phyloP scores from a whole-genome alignment of 1,284 basidiomycete species.

The Boletus mariae region DNA sequence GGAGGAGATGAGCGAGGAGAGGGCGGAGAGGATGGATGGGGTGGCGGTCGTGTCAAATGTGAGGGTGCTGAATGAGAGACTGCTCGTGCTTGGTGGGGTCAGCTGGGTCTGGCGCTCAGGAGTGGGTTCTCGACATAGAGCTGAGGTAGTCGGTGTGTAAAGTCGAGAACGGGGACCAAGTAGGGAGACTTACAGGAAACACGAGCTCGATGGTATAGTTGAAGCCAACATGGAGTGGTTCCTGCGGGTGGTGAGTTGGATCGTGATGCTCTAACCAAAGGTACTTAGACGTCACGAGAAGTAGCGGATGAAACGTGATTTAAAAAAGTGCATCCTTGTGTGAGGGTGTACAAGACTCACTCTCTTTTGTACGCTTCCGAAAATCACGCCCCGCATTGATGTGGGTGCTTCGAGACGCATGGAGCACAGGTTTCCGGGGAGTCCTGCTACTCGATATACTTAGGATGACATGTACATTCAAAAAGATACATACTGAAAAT shows the following conservation, averaged over 20 bases:
- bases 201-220: neutral
- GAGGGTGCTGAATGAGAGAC: slow-evolving; percentile 11
- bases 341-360: too few species aligned
- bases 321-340: too few species aligned
- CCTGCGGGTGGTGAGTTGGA: too few species aligned
- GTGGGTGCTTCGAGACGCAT: too few species aligned
- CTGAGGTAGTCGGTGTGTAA: neutral
- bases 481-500: neutral
- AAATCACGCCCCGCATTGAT: too few species aligned
- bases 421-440: too few species aligned
- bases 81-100: slow-evolving; percentile 16
- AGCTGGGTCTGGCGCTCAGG: too few species aligned
- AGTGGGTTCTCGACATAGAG: neutral
- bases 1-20: slow-evolving; percentile 18
- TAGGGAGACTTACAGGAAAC: neutral
- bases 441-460: too few species aligned
- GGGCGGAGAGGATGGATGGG: slow-evolving; percentile 17
- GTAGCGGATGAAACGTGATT: too few species aligned
- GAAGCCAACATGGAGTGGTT: neutral
- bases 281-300: too few species aligned
- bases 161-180: neutral
- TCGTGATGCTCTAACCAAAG: too few species aligned
- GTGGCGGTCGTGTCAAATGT: slow-evolving; percentile 16
- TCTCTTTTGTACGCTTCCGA: too few species aligned
- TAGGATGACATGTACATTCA: neutral